Evolutionary conservation across 768 basidiomycete species (phyloP).

Genomic region (Amanita polypyramis): DNA sequence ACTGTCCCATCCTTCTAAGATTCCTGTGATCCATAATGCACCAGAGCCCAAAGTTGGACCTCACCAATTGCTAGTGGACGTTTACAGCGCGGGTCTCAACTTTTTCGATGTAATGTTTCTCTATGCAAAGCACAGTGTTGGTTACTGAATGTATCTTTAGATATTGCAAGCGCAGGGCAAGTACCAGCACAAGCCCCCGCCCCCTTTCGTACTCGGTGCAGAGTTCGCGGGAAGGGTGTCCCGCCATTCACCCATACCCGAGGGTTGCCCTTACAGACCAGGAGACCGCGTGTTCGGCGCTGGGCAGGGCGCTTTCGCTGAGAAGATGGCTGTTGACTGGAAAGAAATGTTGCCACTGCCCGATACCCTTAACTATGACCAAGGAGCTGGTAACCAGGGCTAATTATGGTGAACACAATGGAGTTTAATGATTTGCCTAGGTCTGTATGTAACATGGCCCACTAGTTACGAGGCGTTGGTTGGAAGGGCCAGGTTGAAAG

Average conservation of each 20-base stretch:
- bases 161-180: slow-evolving; percentile 86
- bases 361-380: slow-evolving; percentile 64
- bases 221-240: slow-evolving; percentile 82
- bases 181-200: slow-evolving; percentile 74
- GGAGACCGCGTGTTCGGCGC: slow-evolving; percentile 89
- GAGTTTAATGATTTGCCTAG: slow-evolving; percentile 22
- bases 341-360: slow-evolving; percentile 55
- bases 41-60: slow-evolving; percentile 45
- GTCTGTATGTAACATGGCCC: slow-evolving; percentile 81
- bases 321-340: slow-evolving; percentile 53
- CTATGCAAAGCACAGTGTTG: background rate
- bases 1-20: slow-evolving; percentile 58
- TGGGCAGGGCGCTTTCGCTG: slow-evolving; percentile 71
- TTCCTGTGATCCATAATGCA: slow-evolving; percentile 39
- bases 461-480: slow-evolving; percentile 91
- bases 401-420: background rate
- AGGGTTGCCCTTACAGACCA: slow-evolving; percentile 63
- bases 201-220: slow-evolving; percentile 77
- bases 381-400: slow-evolving; percentile 60
- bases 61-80: slow-evolving; percentile 61
- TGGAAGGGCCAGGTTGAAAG: slow-evolving; percentile 69
- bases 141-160: slow-evolving; percentile 21
- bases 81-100: slow-evolving; percentile 67
- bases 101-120: slow-evolving; percentile 54
- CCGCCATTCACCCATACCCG: slow-evolving; percentile 60